phyloP scores from a whole-genome alignment of 2,329 filamentous ascomycete species.

The Cadophora gregata region DNA sequence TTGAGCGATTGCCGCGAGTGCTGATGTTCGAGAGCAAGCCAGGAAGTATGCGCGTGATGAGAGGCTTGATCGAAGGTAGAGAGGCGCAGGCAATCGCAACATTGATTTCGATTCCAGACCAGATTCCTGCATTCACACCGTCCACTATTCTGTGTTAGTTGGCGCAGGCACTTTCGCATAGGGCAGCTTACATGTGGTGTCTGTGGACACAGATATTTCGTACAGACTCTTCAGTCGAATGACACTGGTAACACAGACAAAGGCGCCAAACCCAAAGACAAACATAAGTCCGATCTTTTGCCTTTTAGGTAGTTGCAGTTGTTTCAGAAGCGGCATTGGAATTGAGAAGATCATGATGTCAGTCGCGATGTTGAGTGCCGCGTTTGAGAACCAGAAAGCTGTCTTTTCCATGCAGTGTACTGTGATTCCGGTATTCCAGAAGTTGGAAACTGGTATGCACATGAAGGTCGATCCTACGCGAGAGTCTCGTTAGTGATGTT shows the following conservation, averaged over 20 bases:
- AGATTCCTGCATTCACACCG: constrained; percentile 35
- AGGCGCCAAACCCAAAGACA: constrained; percentile 27
- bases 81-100: constrained; percentile 55
- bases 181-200: constrained; percentile 22
- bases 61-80: constrained; percentile 56
- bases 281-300: constrained; percentile 30
- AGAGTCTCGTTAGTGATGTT: not conserved
- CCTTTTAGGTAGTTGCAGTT: constrained; percentile 24
- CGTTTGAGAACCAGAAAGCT: constrained; percentile 28
- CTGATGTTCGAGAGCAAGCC: constrained; percentile 11
- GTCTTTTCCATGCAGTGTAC: constrained; percentile 11
- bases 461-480: not conserved
- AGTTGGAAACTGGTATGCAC: not conserved
- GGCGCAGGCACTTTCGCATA: not conserved
- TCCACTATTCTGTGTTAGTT: constrained; percentile 2
- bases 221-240: constrained; percentile 27
- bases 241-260: constrained; percentile 29
- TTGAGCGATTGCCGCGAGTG: constrained; percentile 4
- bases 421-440: not conserved
- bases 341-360: constrained; percentile 28
- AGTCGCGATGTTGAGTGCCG: constrained; percentile 29
- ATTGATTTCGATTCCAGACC: constrained; percentile 57
- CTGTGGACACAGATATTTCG: constrained; percentile 23
- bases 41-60: constrained; percentile 45
- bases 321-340: constrained; percentile 26